Evolutionary conservation across 805 yeast genomes (phyloP), one percentile per base, ranked within the genome.

Genomic region (Brettanomyces bruxellensis): DNA sequence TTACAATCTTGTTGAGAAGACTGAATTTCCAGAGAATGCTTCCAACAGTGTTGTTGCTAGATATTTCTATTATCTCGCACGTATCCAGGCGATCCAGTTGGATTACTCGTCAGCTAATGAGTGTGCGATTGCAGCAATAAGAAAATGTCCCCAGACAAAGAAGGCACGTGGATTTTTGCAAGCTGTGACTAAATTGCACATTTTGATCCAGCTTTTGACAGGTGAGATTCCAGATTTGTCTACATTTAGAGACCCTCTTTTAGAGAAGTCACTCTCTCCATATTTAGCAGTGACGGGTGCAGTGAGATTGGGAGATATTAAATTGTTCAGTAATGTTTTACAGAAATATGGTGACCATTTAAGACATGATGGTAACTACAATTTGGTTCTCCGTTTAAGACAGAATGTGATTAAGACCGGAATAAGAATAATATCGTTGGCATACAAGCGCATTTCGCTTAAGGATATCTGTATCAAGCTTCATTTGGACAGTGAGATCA

Each of bases 331-430:
- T 41, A 76, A 80, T 45, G 82, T 86, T 6, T 71, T 91, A 54
- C 66, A 70, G 36, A 75, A 77, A 55, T 82, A 82, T 61, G 86
- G 81, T 52, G 66, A 66, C 1, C 69, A 65, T 35, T 79, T 90
- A 54, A 73, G 80, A 58, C 75, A 70, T 49, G 99, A 93, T 65
- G 87, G 83, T 43, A 86, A 83, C 55, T 86, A 81, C 62, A 86
- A 87, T 37, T 74, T 93, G 56, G 93, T 93, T 40, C 75, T 88
- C 41, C 79, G 98, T 59, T 74, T 93, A 60, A 85, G 97, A 64
- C 96, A 95, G 61, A 93, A 91, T 64, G 99, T 93, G 51, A 93
- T 93, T 67, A 93, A 91, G 69, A 90, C 99, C 1, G 99, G 99
- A 60, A 88, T 93, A 50, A 79, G 98, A 65, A 85, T 87, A 58